Base-by-base conservation (phyloP, 495 filamentous ascomycete genomes). In the Chaetomium fimeti region DNA sequence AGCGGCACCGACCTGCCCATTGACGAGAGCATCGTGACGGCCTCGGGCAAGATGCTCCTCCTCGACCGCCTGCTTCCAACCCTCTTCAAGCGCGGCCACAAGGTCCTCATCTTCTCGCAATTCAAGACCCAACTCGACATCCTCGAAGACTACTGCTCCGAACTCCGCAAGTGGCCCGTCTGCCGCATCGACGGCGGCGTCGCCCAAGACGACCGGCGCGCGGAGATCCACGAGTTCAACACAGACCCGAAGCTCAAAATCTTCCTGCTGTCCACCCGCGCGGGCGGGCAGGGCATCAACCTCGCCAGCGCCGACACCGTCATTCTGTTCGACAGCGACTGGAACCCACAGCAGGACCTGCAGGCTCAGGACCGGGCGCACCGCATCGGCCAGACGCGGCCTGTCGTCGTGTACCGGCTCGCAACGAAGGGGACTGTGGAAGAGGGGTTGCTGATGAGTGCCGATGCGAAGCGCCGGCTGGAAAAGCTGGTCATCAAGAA, bases 261-360 rank as follows among this genome's bases (percentile, higher is more conserved):
- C 32, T 98, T 98, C 74, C 75, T 98, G 11, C 82, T 98, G 0
- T 91, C 87, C 28, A 98, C 94, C 12, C 85, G 94, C 40, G 94
- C 94, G 0, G 94, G 94, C 45, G 94, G 94, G 5, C 91, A 96
- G 67, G 94, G 94, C 42, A 97, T 98, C 81, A 98, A 98, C 74
- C 82, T 99, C 12, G 96, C 95, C 78, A 94, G 90, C 62, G 94
- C 94, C 15, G 94, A 99, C 72, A 98, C 95, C 0, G 95, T 99
- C 28, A 90, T 99, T 63, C 78, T 99, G 3, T 98, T 97, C 65
- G 94, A 99, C 75, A 90, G 85, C 32, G 94, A 98, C 74, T 98
- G 94, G 93, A 98, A 98, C 71, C 94, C 94, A 0, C 94, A 98
- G 74, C 92, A 96, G 71, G 94, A 98, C 75, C 82, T 98, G 18